Evolutionary conservation across 2,329 filamentous ascomycete genomes (phyloP).

Genomic region (Fonsecaea multimorphosa): DNA sequence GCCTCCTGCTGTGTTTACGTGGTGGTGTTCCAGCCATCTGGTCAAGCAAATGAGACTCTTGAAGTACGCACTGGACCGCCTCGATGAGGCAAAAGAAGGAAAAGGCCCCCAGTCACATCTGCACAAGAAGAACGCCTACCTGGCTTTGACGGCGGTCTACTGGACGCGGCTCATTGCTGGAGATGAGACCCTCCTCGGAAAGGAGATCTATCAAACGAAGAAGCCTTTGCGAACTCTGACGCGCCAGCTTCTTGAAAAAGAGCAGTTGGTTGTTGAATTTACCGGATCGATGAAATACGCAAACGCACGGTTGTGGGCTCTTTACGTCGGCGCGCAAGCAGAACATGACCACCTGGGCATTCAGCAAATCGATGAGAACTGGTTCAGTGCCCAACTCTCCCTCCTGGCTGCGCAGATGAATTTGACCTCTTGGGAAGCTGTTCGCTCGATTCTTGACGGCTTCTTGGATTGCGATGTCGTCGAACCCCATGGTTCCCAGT

Average conservation of each 20-base stretch:
- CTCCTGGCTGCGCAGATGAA: slow-evolving; percentile 7
- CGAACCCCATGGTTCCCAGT: slow-evolving; percentile 6
- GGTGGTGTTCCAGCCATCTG: slow-evolving; percentile 19
- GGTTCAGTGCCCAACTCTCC: slow-evolving; percentile 14
- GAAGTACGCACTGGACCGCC: slow-evolving; percentile 9
- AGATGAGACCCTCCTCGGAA: slow-evolving; percentile 15
- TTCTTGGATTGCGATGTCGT: slow-evolving; percentile 15
- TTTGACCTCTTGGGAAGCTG: slow-evolving; percentile 8
- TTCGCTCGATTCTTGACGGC: slow-evolving; percentile 7
- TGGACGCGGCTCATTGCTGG: slow-evolving; percentile 17
- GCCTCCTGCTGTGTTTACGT: slow-evolving; percentile 12
- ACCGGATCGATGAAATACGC: slow-evolving; percentile 16
- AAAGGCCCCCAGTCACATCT: background rate
- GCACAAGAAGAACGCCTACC: slow-evolving; percentile 18
- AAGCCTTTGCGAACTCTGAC: slow-evolving; percentile 7
- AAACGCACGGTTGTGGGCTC: slow-evolving; percentile 14
- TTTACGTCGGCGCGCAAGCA: slow-evolving; percentile 18
- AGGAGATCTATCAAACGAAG: slow-evolving; percentile 17
- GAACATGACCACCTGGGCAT: slow-evolving; percentile 10
- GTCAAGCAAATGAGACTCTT: slow-evolving; percentile 15
- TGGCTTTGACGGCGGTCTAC: slow-evolving; percentile 15
- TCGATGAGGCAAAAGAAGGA: slow-evolving; percentile 4
- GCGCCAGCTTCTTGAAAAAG: slow-evolving; percentile 13
- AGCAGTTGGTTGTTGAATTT: slow-evolving; percentile 4
- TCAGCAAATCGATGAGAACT: background rate